These are phyloP conservation scores for Boletus reticulatus DNA, from an alignment of 768 basidiomycete species.

Conservation along the genomic window DNA sequence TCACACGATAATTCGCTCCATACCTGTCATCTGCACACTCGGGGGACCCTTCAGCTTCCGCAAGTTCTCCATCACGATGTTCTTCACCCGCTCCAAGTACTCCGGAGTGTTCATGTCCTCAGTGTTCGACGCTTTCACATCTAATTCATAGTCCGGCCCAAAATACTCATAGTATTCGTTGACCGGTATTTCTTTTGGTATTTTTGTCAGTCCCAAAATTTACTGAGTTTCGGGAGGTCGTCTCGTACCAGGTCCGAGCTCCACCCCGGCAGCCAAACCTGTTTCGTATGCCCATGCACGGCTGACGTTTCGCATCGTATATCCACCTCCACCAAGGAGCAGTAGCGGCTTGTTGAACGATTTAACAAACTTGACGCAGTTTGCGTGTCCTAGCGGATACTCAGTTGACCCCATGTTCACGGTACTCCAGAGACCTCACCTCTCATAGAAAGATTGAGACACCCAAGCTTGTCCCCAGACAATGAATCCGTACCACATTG, in stretches of 20 bases:
- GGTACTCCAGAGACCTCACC: constrained; percentile 39
- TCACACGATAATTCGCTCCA: constrained; percentile 10
- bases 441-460: constrained; percentile 95
- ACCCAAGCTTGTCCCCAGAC: constrained; percentile 93
- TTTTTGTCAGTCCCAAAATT: constrained; percentile 1
- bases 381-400: constrained; percentile 73
- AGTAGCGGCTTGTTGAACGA: constrained; percentile 94
- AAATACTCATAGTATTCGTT: constrained; percentile 99
- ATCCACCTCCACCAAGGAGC: constrained; percentile 94
- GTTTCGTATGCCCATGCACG: constrained; percentile 98
- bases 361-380: constrained; percentile 96
- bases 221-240: not conserved
- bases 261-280: constrained; percentile 95
- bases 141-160: constrained; percentile 94
- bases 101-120: constrained; percentile 93
- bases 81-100: constrained; percentile 91
- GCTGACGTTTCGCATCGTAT: constrained; percentile 97
- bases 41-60: constrained; percentile 86
- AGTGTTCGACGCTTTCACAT: constrained; percentile 92
- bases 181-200: constrained; percentile 84
- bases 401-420: not conserved
- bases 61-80: constrained; percentile 89
- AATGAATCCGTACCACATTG: constrained; percentile 98
- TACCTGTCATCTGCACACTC: constrained; percentile 88
- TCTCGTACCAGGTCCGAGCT: constrained; percentile 73